Conservation (phyloP, 2,329 filamentous ascomycete species). For the Aspergillus oerlinghausenensis region DNA sequence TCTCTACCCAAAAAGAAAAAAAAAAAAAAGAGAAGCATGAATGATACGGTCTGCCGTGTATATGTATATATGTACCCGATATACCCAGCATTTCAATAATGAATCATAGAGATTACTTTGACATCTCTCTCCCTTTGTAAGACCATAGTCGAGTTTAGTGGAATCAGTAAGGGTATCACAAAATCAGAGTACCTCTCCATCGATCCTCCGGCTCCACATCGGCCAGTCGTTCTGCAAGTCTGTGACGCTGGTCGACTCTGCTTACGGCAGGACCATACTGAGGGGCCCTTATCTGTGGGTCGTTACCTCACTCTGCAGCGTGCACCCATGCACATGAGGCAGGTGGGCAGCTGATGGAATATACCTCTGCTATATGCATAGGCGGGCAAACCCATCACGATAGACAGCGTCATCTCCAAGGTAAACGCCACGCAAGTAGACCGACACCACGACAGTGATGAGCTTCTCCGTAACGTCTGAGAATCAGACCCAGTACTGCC, state of each 20-base stretch:
- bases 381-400: neutral
- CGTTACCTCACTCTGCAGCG: neutral
- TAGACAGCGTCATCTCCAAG: neutral
- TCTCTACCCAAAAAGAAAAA: neutral
- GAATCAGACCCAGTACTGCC: slow-evolving; percentile 66
- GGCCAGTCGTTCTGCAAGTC: neutral
- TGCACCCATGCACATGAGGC: neutral
- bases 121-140: neutral
- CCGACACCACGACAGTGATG: neutral
- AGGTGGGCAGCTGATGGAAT: no score
- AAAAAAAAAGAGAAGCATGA: slow-evolving; percentile 3
- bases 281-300: neutral
- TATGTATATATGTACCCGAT: slow-evolving; percentile 16
- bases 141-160: neutral
- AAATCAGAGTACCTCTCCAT: no score
- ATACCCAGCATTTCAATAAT: slow-evolving; percentile 8
- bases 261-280: neutral
- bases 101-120: slow-evolving; percentile 1
- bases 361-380: no score
- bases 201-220: neutral
- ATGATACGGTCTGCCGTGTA: slow-evolving; percentile 8
- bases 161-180: neutral
- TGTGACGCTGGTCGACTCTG: neutral
- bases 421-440: neutral
- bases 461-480: slow-evolving; percentile 23